Evolutionary conservation across 345 rosid species (phyloP).

Genomic region (Salix udensis): DNA sequence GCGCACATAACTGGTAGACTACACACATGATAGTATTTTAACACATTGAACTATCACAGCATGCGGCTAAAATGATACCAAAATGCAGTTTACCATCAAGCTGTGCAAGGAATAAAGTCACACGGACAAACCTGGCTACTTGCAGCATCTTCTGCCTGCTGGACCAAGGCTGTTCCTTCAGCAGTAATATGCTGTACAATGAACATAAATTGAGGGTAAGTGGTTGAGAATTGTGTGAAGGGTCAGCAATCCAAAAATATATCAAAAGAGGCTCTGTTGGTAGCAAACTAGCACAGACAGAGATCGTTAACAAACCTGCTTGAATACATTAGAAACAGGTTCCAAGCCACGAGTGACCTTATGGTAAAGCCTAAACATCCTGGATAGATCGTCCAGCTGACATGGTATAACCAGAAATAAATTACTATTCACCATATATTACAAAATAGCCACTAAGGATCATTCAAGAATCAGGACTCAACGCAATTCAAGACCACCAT

Average conservation of each 20-base stretch:
- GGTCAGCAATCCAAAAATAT: not conserved
- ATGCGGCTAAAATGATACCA: not conserved
- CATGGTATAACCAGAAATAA: not conserved
- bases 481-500: not conserved
- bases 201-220: not conserved
- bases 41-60: not conserved
- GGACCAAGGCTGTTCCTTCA: constrained; percentile 80
- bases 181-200: constrained; percentile 74
- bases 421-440: not conserved
- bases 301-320: constrained; percentile 56
- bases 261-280: not conserved
- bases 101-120: not conserved
- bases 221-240: not conserved
- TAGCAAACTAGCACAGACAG: constrained; percentile 15
- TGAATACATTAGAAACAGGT: constrained; percentile 75
- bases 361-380: constrained; percentile 89
- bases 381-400: constrained; percentile 88
- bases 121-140: constrained; percentile 52
- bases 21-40: not conserved
- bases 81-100: not conserved
- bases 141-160: constrained; percentile 91
- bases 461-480: not conserved
- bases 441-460: not conserved
- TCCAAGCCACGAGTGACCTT: constrained; percentile 73
- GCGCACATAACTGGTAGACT: not conserved